Evolutionary conservation across 2,329 filamentous ascomycete species (phyloP), one percentile per base, ranked within the genome.

Genomic region (Thelonectria blattea): DNA sequence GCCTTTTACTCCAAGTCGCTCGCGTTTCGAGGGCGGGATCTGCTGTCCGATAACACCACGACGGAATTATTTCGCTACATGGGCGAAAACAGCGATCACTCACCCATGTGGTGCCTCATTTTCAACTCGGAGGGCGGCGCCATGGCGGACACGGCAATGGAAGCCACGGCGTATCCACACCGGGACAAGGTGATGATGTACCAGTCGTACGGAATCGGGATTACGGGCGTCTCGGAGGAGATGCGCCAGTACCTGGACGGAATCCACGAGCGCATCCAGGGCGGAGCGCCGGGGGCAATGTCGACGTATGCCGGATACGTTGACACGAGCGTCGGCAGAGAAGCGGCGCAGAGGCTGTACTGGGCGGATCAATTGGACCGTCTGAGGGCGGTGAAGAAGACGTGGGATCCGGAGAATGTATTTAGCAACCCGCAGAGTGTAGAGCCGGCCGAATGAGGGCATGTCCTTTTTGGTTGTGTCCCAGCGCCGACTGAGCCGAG

Each of bases 241-340:
- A 85, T 82, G 2, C 79, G 76, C 56, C 66, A 74, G 1, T 88
- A 88, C 55, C 70, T 88, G 41, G 74, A 77, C 15, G 81, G 80
- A 6, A 75, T 89, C 47, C 81, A 86, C 68, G 62, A 74, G 12
- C 76, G 67, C 27, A 78, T 85, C 39, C 69, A 71, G 37, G 52
- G 39, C 42, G 60, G 58, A 51, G 65, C 62, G 42, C 65, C 62
- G 1, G 71, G 75, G 3, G 76, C 75, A 0, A 72, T 79, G 47
- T 83, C 82, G 11, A 83, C 85, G 1, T 90, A 90, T 71, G 81
- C 87, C 0, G 87, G 87, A 2, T 90, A 89, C 64, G 82, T 90
- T 2, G 86, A 89, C 68, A 80, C 80, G 2, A 72, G 72, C 5
- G 68, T 88, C 34, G 58, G 71, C n/a, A 71, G 79, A 39, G 65